phyloP scores from a whole-genome alignment of 371 early-diverging fungal genomes.

The Syncephalastrum monosporum region DNA sequence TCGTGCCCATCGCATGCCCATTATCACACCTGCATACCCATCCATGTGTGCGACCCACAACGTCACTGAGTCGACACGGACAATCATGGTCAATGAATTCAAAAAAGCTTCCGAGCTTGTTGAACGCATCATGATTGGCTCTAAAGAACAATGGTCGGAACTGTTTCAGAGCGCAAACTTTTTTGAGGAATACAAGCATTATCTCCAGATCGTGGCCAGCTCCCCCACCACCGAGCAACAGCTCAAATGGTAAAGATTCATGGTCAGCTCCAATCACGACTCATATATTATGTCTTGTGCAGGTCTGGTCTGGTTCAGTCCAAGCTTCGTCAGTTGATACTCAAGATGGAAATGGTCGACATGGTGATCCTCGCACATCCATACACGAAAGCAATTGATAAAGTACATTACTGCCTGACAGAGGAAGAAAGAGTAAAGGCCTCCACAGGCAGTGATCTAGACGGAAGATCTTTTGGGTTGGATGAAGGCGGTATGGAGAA shows the following conservation, averaged over 20 bases:
- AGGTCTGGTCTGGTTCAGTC: constrained; percentile 91
- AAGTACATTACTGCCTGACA: constrained; percentile 57
- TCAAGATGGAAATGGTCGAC: constrained; percentile 85
- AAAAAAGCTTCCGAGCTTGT: constrained; percentile 68
- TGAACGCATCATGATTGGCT: constrained; percentile 71
- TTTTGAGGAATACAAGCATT: constrained; percentile 89
- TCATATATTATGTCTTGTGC: neutral
- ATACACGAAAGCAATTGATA: constrained; percentile 86
- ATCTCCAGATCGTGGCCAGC: constrained; percentile 88
- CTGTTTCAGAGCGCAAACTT: constrained; percentile 91
- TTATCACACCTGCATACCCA: constrained; percentile 99
- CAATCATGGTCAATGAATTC: constrained; percentile 88
- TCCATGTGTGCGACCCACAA: constrained; percentile 99
- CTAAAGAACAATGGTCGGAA: constrained; percentile 49
- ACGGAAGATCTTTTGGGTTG: constrained; percentile 34
- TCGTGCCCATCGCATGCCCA: constrained; percentile 95
- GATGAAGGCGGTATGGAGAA: constrained; percentile 43
- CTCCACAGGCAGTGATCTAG: constrained; percentile 57
- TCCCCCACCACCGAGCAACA: constrained; percentile 76
- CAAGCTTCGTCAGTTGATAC: constrained; percentile 86
- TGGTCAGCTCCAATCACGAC: no score
- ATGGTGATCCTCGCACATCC: constrained; percentile 86
- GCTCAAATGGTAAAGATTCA: constrained; percentile 54
- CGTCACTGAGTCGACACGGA: constrained; percentile 89
- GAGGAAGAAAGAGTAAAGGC: constrained; percentile 67